phyloP scores from a whole-genome alignment of 441 rosid genomes.

The Syzygium malaccense region DNA sequence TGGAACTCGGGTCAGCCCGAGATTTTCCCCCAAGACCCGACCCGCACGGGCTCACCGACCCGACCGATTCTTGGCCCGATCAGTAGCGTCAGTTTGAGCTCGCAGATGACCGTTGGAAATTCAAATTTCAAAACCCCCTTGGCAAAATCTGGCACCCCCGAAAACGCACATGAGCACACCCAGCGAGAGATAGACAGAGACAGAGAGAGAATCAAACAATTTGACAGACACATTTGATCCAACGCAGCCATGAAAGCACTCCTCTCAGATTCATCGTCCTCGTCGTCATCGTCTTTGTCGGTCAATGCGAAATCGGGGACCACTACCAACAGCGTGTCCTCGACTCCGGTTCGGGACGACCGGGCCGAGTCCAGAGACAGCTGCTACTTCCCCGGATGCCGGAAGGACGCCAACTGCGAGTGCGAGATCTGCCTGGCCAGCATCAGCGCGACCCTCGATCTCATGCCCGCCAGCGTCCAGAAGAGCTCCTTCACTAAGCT shows the following conservation, averaged over 20 bases:
- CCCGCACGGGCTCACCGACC: neutral
- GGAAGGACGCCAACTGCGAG: constrained; percentile 76
- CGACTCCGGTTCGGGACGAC: constrained; percentile 22
- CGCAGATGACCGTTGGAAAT: neutral
- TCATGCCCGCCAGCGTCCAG: constrained; percentile 57
- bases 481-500: constrained; percentile 63
- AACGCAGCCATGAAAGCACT: constrained; percentile 27
- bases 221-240: neutral
- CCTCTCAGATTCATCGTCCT: neutral
- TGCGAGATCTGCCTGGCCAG: constrained; percentile 80
- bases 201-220: neutral
- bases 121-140: neutral
- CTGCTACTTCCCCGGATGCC: constrained; percentile 84
- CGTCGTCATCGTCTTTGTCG: constrained; percentile 18
- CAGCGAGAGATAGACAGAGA: neutral
- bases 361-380: constrained; percentile 39
- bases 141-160: neutral
- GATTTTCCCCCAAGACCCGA: neutral
- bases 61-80: neutral
- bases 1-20: neutral
- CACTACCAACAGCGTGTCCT: constrained; percentile 6
- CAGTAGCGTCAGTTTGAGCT: neutral
- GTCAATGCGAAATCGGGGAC: constrained; percentile 31
- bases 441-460: constrained; percentile 86
- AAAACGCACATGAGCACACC: neutral